Base-by-base conservation (phyloP, 1,284 basidiomycete genomes). In the Pisolithus thermaeus region DNA sequence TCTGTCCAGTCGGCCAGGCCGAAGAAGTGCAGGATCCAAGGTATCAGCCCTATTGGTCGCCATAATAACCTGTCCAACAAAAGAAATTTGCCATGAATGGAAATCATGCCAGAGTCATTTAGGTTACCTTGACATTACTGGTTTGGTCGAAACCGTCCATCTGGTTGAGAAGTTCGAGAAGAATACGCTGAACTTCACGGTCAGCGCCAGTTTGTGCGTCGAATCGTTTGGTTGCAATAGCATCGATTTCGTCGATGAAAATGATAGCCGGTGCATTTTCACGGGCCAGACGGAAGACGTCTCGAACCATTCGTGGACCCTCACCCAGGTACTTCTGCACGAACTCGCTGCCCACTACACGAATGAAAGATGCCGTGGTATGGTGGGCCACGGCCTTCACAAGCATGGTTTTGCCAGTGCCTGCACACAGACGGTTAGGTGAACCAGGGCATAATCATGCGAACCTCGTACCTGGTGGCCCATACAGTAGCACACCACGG, bases 141-240 rank as follows among this genome's bases (percentile, higher is more conserved):
- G 91, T 92, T 71, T 99, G 97, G 71, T 99, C 97, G 73, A 99
- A 99, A 58, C 97, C 97, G 64, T 99, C 97, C 97, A 99, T 99
- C 69, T 99, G 97, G 68, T 97, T 99, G 56, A 99, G 78, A 55
- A 99, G 74, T 69, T 99, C 97, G n/a, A 99, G 84, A 58, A 99
- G 70, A 66, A 99, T 99, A 73, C 97, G 92, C 71, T 99, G 97
- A 18, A 99, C 97, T 73, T 99, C 97, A 60, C 97, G 82, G 73
- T 99, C 97, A 12, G 97, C 97, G 65, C 97, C 97, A 1, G 97
- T 99, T 70, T 99, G 97, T 3, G 97, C 97, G 65, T 99, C 97
- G 74, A 99, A 99, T 69, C 97, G 94, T 73, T 99, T 99, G 38
- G 97, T 99, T 4, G 97, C 97, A 66, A 99, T 99, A 20, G 97